Base-by-base conservation (phyloP, 2,329 filamentous ascomycete genomes). In the Neofusicoccum cordaticola region DNA sequence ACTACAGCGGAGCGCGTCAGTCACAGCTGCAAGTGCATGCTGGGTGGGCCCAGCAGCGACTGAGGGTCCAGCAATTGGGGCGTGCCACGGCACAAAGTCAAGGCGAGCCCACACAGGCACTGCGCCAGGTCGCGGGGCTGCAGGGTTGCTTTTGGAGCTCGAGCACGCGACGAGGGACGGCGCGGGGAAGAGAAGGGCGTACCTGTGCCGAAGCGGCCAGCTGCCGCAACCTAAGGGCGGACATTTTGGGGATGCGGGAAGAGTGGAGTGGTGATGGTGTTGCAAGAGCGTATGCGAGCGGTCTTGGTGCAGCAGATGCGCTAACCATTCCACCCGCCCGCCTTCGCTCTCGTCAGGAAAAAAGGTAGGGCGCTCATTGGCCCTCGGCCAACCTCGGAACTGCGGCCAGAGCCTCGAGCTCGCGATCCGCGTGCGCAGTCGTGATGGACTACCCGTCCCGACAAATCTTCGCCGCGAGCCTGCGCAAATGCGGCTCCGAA, bases 1-100 rank as follows among this genome's bases (percentile, higher is more conserved):
- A 85, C 89, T 92, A 71, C 66, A 66, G 31, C n/a, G 3, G n/a
- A n/a, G 42, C 61, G 22, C 4, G 61, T 63, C 50, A 63, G 61
- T 27, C 61, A 37, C 27, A 39, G 31, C 13, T 7, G n/a, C 17
- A 19, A 44, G 13, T 12, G 7, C 2, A 41, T 4, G 44, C 17
- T 8, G 3, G 17, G 3, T n/a, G 17, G 1, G 19, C 9, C 8
- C 2, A 7, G 37, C 17, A 50, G 22, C 12, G 44, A 62, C 45
- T 13, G 15, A 60, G 17, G 42, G 2, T 17, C 13, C 12, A 19
- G 42, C 41, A 47, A 60, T 60, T 60, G 41, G 37, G 42, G 31
- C 56, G 42, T 8, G 7, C n/a, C 15, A 31, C 27, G 41, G 41
- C 56, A 60, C 42, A n/a, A 42, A 37, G 41, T 12, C 4, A 9